Conservation (phyloP, 73 alveolate genomes). For the Loxodes magnus region DNA sequence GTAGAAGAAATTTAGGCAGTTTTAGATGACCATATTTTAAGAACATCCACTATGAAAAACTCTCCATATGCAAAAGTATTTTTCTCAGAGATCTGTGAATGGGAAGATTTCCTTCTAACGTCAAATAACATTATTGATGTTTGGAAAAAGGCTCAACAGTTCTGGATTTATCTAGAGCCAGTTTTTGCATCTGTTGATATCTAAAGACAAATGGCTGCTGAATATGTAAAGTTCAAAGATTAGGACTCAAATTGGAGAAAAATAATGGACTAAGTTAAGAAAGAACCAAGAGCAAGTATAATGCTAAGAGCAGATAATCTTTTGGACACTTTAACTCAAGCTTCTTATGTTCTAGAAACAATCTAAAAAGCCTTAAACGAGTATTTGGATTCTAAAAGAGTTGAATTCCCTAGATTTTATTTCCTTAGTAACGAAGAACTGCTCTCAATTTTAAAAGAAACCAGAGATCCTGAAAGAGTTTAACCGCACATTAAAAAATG, state of each 20-base stretch:
- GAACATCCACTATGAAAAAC: conserved; percentile 64
- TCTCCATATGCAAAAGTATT: conserved; percentile 69
- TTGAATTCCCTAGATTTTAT: conserved; percentile 96
- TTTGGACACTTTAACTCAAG: conserved; percentile 71
- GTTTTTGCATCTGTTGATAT: conserved; percentile 94
- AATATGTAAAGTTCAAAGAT: conserved; percentile 81
- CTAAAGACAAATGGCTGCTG: conserved; percentile 86
- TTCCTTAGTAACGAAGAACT: conserved; percentile 94
- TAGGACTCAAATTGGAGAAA: conserved; percentile 92
- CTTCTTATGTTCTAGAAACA: conserved; percentile 85
- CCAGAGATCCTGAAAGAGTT: conserved; percentile 90
- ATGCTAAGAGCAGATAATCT: conserved; percentile 72
- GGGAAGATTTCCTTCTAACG: conserved; percentile 85
- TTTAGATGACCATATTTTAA: conserved; percentile 73
- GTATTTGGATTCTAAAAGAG: conserved; percentile 89
- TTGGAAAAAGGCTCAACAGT: conserved; percentile 87
- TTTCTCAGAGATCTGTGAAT: conserved; percentile 72
- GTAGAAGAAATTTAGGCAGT: conserved; percentile 61
- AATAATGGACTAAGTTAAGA: conserved; percentile 69
- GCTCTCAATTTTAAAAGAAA: conserved; percentile 91
- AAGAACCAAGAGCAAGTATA: conserved; percentile 69
- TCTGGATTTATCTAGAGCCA: conserved; percentile 93
- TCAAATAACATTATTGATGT: conserved; percentile 72
- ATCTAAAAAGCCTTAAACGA: conserved; percentile 87
- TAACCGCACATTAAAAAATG: conserved; percentile 94